Percentiles rank a stretch among this genome's conserved stretches.
These are phyloP conservation scores for Colletotrichum sp. DNA, from an alignment of 2,329 filamentous ascomycete genomes.

Conservation along the genomic window DNA sequence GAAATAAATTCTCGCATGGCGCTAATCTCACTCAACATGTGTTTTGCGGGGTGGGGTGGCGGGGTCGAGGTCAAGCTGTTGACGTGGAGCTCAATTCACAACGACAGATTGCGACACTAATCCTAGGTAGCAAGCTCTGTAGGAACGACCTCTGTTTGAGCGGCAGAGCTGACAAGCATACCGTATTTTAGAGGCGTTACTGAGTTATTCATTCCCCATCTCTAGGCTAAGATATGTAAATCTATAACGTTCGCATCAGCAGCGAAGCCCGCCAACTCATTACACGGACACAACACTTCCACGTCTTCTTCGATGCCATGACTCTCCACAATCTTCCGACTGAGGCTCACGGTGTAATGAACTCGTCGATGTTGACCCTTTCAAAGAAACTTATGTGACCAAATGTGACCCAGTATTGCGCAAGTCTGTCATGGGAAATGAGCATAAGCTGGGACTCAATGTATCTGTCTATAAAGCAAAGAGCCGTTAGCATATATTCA, in stretches of 20 bases:
- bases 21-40: neutral
- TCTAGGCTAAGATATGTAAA: neutral
- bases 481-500: neutral
- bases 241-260: neutral
- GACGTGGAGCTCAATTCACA: neutral
- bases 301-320: neutral
- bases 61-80: neutral
- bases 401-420: slow-evolving; percentile 79
- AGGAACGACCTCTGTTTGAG: neutral
- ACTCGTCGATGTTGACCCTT: slow-evolving; percentile 63
- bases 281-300: neutral
- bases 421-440: slow-evolving; percentile 76
- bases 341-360: slow-evolving; percentile 35
- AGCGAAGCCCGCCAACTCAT: neutral
- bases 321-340: neutral
- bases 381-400: slow-evolving; percentile 66
- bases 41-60: neutral
- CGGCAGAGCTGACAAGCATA: neutral
- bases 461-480: slow-evolving; percentile 65
- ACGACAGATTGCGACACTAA: neutral
- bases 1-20: neutral
- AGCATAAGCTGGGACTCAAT: slow-evolving; percentile 80
- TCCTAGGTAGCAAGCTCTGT: neutral
- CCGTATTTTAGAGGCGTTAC: neutral
- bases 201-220: neutral